Percentiles rank a stretch among this genome's conserved stretches.
Conservation (phyloP, 208 protist genomes). For the Trypanosoma cruzi region DNA sequence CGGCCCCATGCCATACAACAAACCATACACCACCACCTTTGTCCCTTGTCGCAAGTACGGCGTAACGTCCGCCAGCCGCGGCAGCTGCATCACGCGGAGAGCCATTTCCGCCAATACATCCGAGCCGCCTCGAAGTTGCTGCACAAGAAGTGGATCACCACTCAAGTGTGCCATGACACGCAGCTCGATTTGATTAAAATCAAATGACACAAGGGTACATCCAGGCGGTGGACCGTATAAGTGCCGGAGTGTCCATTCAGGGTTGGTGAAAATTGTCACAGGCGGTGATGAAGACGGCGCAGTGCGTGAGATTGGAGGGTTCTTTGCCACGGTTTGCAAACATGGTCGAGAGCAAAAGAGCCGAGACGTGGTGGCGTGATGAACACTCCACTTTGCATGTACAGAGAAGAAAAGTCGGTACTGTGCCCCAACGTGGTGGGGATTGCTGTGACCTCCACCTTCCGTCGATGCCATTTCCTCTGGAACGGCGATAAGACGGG, state of each 20-base stretch:
- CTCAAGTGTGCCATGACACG: conserved; percentile 81
- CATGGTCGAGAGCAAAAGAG: conserved; percentile 65
- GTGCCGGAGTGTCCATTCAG: conserved; percentile 62
- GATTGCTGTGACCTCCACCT: neutral
- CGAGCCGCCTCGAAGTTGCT: conserved; percentile 38
- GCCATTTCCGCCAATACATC: conserved; percentile 64
- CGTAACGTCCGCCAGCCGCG: conserved; percentile 27
- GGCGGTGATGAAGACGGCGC: neutral
- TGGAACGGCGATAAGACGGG: conserved; percentile 13
- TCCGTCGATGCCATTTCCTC: neutral
- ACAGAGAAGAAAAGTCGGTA: conserved; percentile 54
- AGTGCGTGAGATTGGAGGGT: conserved; percentile 25
- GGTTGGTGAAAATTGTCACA: conserved; percentile 32
- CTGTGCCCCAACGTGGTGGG: neutral
- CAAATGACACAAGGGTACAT: conserved; percentile 74
- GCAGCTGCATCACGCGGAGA: conserved; percentile 37
- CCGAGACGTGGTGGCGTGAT: conserved; percentile 58
- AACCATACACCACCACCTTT: conserved; percentile 90
- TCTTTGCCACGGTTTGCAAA: conserved; percentile 67
- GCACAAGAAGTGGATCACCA: conserved; percentile 52
- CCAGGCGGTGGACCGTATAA: conserved; percentile 65
- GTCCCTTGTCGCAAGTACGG: conserved; percentile 49
- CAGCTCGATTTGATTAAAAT: conserved; percentile 88
- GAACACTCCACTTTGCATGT: conserved; percentile 67
- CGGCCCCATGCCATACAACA: conserved; percentile 90